These are phyloP conservation scores for Ilyonectria destructans DNA, from an alignment of 2,329 filamentous ascomycete genomes.

Conservation along the genomic window DNA sequence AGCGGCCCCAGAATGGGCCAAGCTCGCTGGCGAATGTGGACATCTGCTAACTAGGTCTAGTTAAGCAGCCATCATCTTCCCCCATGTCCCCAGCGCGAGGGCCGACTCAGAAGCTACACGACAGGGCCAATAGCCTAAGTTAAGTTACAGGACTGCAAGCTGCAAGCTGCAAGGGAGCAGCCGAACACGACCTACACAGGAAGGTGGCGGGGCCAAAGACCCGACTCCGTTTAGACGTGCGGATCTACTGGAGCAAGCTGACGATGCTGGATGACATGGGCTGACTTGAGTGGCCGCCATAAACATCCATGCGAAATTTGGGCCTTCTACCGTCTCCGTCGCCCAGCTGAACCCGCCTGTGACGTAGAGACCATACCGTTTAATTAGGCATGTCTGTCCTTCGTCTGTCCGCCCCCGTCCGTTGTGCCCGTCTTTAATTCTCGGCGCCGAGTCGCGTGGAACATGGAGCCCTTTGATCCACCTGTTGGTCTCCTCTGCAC, in stretches of 20 bases:
- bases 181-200: background rate
- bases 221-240: background rate
- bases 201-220: slow-evolving; percentile 14
- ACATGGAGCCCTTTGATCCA: slow-evolving; percentile 19
- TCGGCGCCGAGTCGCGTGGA: slow-evolving; percentile 26
- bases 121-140: background rate
- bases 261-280: slow-evolving; percentile 22
- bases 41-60: slow-evolving; percentile 23
- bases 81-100: slow-evolving; percentile 5
- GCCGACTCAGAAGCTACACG: slow-evolving; percentile 10
- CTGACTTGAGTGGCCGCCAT: slow-evolving; percentile 18
- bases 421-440: background rate
- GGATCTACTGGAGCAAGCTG: background rate
- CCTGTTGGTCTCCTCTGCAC: background rate
- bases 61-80: background rate
- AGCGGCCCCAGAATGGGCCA: slow-evolving; percentile 30
- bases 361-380: slow-evolving; percentile 26
- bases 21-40: slow-evolving; percentile 30
- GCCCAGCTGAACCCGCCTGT: slow-evolving; percentile 23
- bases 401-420: background rate
- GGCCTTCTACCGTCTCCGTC: background rate
- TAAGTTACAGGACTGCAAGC: background rate
- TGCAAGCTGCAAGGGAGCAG: slow-evolving; percentile 3
- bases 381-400: background rate
- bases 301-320: slow-evolving; percentile 20